Evolutionary conservation across 2,329 filamentous ascomycete species (phyloP), one percentile per base, ranked within the genome.

Genomic region (Bipolaris victoriae): DNA sequence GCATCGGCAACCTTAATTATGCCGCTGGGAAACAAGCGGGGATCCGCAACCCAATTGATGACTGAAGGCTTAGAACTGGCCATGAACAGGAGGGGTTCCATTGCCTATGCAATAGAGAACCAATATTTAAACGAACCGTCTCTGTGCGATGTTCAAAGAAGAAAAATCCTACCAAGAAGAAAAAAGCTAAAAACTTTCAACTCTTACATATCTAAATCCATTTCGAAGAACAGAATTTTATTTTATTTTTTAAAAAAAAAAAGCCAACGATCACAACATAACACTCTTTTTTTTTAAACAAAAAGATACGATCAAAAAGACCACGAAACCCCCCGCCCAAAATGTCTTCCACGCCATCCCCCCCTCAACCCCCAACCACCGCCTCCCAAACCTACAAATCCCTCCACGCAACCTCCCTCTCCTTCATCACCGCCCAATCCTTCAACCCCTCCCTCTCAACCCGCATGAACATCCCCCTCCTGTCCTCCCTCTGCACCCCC

Each of bases 401-500:
- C 22, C 60, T 68, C 44, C 49, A 58, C 37, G 29, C 39, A 20
- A 69, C 65, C 3, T 57, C 66, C 22, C 53, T 62, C 7, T 26
- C 47, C 35, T 66, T 70, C 55, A 55, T 69, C 29, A 18, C 49
- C n/a, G 60, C 62, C 4, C 58, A 56, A 53, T 44, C 54, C 37
- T 49, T 55, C 35, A 43, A 60, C 26, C 20, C 45, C 4, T 6
- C 33, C 6, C 37, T 33, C 6, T 46, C 56, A 1, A 47, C 41
- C 5, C 57, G 57, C 35, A 61, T 66, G 26, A 40, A 72, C 51
- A 44, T 62, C 5, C 49, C 61, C 7, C 52, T 48, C 11, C 60
- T 74, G 36, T 60, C 56, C 33, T 55, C 62, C 9, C 54, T 64
- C 7, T 62, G 64, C 46, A 53, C 64, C 1, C 39, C 63, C 3